Evolutionary conservation across 1,284 basidiomycete genomes (phyloP).

Genomic region (Ceratobasidium sp.): DNA sequence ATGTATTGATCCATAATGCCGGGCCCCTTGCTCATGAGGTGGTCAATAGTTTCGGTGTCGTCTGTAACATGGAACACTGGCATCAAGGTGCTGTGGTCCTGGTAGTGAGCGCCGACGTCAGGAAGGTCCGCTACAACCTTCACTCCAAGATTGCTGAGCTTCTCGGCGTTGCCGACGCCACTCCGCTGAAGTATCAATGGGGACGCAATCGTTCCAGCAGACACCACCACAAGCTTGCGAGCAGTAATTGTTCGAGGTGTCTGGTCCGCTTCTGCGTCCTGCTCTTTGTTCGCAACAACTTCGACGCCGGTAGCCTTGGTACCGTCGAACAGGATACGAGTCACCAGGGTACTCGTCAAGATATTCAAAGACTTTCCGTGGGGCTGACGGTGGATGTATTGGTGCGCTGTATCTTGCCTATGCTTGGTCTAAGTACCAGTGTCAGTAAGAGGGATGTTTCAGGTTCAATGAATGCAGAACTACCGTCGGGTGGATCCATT

Average conservation of each 20-base stretch:
- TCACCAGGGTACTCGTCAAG: background rate
- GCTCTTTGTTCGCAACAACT: slow-evolving; percentile 2
- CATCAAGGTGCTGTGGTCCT: slow-evolving; percentile 58
- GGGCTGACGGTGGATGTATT: slow-evolving; percentile 11
- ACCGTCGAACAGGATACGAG: slow-evolving; percentile 13
- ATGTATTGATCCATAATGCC: slow-evolving; percentile 5
- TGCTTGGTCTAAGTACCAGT: background rate
- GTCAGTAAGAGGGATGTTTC: background rate
- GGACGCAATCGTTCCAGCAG: slow-evolving; percentile 55
- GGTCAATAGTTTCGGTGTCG: slow-evolving; percentile 33
- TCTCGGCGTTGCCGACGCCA: slow-evolving; percentile 62
- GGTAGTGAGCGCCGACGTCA: slow-evolving; percentile 70
- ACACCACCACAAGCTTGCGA: slow-evolving; percentile 23
- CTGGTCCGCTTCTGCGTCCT: slow-evolving; percentile 7
- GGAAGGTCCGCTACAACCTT: slow-evolving; percentile 64
- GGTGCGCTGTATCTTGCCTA: slow-evolving; percentile 7
- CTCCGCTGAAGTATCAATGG: slow-evolving; percentile 69
- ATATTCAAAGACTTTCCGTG: background rate
- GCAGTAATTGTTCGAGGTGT: slow-evolving; percentile 1
- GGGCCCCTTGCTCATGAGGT: slow-evolving; percentile 27
- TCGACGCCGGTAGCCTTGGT: slow-evolving; percentile 17
- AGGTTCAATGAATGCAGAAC: background rate
- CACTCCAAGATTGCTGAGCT: slow-evolving; percentile 62
- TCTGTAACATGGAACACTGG: slow-evolving; percentile 8
- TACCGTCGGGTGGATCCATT: background rate